Evolutionary conservation across 371 early-diverging fungal species (phyloP).

Genomic region (Mucor mucedo): DNA sequence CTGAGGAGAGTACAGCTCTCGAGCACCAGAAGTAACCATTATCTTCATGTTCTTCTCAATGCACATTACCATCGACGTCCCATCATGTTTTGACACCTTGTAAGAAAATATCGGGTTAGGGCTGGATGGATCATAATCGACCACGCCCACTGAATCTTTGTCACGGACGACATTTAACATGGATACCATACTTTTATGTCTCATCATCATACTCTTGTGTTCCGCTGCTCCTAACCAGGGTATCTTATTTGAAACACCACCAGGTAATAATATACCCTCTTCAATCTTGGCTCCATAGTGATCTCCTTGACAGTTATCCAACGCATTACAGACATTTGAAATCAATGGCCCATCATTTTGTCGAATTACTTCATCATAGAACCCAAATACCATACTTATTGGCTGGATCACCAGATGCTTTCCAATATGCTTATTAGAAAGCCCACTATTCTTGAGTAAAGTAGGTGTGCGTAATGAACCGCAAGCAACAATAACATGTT

Average conservation of each 20-base stretch:
- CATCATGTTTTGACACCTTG: constrained; percentile 54
- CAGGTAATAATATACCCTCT: constrained; percentile 55
- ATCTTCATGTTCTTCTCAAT: constrained; percentile 49
- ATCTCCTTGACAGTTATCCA: constrained; percentile 38
- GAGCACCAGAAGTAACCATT: constrained; percentile 73
- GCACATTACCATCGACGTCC: constrained; percentile 45
- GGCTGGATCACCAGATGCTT: constrained; percentile 57
- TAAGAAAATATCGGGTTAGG: constrained; percentile 34
- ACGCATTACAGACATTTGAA: constrained; percentile 36
- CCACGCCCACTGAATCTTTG: constrained; percentile 52
- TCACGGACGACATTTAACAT: constrained; percentile 67
- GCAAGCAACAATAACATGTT: constrained; percentile 61
- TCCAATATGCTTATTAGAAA: constrained; percentile 73
- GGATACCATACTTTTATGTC: constrained; percentile 39
- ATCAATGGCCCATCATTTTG: constrained; percentile 64
- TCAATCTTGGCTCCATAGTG: constrained; percentile 73
- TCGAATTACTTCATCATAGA: constrained; percentile 55
- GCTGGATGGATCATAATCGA: constrained; percentile 2
- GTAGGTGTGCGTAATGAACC: constrained; percentile 73
- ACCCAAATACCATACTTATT: constrained; percentile 31
- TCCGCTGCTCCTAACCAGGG: constrained; percentile 57
- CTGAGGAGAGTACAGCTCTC: constrained; percentile 55
- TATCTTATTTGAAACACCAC: constrained; percentile 27
- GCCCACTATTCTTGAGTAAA: constrained; percentile 62
- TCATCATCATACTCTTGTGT: constrained; percentile 60